Percentiles rank a stretch among this genome's conserved stretches.
Evolutionary conservation across 2,329 filamentous ascomycete genomes (phyloP).

Genomic region (Fusarium domesticum): DNA sequence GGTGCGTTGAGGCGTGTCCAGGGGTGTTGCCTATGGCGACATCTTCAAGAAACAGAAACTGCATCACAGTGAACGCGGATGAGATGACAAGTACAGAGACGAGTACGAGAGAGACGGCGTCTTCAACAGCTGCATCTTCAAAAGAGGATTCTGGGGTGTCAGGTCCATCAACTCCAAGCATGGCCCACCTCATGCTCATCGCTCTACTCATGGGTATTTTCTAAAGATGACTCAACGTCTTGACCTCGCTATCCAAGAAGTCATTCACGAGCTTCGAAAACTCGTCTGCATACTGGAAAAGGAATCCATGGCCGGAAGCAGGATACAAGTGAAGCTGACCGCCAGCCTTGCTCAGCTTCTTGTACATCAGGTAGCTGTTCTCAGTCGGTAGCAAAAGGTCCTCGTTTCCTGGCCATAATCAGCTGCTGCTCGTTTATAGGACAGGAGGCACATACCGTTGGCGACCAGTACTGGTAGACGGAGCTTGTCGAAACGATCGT

Average conservation of each 20-base stretch:
- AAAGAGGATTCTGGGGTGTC: not conserved
- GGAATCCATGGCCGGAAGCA: slow-evolving; percentile 37
- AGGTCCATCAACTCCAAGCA: not conserved
- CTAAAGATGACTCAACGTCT: slow-evolving; percentile 18
- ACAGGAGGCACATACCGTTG: slow-evolving; percentile 32
- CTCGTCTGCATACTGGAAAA: slow-evolving; percentile 34
- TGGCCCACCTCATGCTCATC: not conserved
- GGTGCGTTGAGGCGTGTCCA: slow-evolving; percentile 2
- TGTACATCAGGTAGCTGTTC: slow-evolving; percentile 39
- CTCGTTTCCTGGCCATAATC: slow-evolving; percentile 28
- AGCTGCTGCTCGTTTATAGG: not conserved
- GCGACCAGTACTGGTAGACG: slow-evolving; percentile 37
- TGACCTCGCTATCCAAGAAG: slow-evolving; percentile 27
- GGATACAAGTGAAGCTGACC: slow-evolving; percentile 36
- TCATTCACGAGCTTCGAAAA: slow-evolving; percentile 34
- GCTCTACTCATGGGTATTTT: not conserved
- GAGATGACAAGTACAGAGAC: not conserved
- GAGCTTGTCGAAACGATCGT: slow-evolving; percentile 34
- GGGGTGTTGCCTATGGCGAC: not conserved
- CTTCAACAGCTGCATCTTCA: not conserved
- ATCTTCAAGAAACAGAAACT: not conserved
- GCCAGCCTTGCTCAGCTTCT: slow-evolving; percentile 30
- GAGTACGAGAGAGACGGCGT: not conserved
- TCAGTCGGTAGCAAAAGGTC: slow-evolving; percentile 36
- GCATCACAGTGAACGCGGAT: not conserved